Base-by-base conservation (phyloP, 2,329 filamentous ascomycete genomes). In the Ophiostoma ulmi region DNA sequence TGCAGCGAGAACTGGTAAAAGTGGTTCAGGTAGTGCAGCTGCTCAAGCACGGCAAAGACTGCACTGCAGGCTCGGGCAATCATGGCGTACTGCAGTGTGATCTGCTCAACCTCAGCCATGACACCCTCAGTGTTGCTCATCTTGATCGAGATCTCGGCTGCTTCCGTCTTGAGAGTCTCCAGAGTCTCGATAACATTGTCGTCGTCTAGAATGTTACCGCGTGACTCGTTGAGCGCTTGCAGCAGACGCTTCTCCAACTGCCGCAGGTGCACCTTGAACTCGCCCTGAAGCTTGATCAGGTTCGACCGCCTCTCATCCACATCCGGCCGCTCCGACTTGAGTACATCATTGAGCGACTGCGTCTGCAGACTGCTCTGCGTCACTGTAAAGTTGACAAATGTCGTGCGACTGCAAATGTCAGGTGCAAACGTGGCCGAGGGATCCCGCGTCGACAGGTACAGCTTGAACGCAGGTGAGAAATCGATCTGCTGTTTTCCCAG, bases 1-100 rank as follows among this genome's bases (percentile, higher is more conserved):
- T 97, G 94, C 72, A 99, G 86, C 52, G 95, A 99, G 85, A 99
- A 99, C 79, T 98, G 96, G 80, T 99, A 99, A 82, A 98, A 98
- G 83, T 98, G 95, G 80, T 99, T 97, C 79, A 99, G 90, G 78
- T 97, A 96, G 80, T 98, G 94, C 71, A 99, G 87, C 80, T 99
- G 94, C 81, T 99, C 96, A 73, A 99, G 84, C 17, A 99, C 92
- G 41, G 96, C 93, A 79, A 98, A 99, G 61, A 99, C 94, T 70
- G 95, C 94, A 81, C 94, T 97, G 86, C 95, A 99, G 61, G 95
- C 94, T 76, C 90, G 88, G 71, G 95, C 95, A 80, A 99, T 93
- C 74, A 96, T 89, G 78, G 91, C 91, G 85, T 99, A 99, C 80
- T 97, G 91, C 75, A 91, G 88, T 55, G 96, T 99, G 78, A 98